A percentile compares a stretch with the other conserved stretches of the same genome.
Conservation (phyloP, 768 basidiomycete species). For the Tulasnella sp. region DNA sequence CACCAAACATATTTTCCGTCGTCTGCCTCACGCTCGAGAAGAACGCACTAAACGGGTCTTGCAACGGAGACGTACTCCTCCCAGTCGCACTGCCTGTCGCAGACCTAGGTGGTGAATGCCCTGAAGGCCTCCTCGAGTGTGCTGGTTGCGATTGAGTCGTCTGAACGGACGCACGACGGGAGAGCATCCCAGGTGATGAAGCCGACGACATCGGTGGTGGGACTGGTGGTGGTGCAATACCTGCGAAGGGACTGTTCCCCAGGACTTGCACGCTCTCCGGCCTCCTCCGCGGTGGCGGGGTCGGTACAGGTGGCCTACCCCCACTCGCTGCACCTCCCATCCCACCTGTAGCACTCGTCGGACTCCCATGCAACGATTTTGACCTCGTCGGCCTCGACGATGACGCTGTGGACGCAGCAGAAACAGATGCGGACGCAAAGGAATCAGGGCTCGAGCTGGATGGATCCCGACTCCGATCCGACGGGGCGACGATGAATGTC, state of each 20-base stretch:
- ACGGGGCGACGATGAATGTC: not conserved
- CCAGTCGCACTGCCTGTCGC: not conserved
- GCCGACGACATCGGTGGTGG: not conserved
- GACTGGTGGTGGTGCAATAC: not conserved
- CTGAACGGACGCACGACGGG: not conserved
- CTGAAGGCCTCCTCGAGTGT: not conserved
- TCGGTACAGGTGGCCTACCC: not conserved
- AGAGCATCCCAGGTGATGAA: not conserved
- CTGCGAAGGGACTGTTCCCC: not conserved
- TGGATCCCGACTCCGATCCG: not conserved
- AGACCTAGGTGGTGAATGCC: not conserved
- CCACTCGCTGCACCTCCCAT: not conserved
- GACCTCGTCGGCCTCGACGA: not conserved
- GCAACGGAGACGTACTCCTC: not conserved
- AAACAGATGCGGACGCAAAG: not conserved
- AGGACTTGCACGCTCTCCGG: conserved; percentile 12
- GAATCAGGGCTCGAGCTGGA: not conserved
- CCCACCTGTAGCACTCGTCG: too few species aligned
- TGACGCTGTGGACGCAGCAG: not conserved
- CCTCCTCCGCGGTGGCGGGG: conserved; percentile 8
- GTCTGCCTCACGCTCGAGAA: conserved; percentile 2
- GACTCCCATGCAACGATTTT: conserved; percentile 5
- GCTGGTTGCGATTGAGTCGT: not conserved
- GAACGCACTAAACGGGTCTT: conserved; percentile 9
- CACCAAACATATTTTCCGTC: too few species aligned